Evolutionary conservation across 164 flowering plant species (phyloP), one percentile per base, ranked within the genome.

Genomic region (Santalum album): DNA sequence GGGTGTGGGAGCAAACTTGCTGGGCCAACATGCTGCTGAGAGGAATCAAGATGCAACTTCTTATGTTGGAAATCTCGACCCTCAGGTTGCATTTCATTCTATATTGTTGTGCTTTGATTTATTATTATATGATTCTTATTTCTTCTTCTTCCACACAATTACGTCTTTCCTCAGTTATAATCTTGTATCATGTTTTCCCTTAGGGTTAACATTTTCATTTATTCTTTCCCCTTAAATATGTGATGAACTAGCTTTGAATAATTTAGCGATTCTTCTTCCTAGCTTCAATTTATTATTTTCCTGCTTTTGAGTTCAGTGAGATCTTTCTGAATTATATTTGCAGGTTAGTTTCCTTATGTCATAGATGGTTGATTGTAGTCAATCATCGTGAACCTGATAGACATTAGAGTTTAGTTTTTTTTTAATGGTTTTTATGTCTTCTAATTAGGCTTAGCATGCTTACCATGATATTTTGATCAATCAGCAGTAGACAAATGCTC

Each of bases 21-120:
- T 92, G 1, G 98, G 99, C 48, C 97, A 94, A 66, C 99, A 94
- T 69, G 74, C 97, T 0, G 95, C 97, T 53, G 99, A 90, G 80
- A 71, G 99, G 57, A 90, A 94, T 65, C 99, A 94, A 70, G 97
- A 94, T 48, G 99, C 99, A 62, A 94, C 99, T 43, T 92, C 91
- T 42, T 94, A 94, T 55, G 97, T 90, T 59, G 97, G 99, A 44
- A 94, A 94, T 66, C 96, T 94, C 55, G 99, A 94, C 25, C 86
- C 96, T 52, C 91, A 87, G 87, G 99, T 92, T 46, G 23, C 25
- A 3, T 46, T 48, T n/a, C n/a, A n/a, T n/a, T n/a, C n/a, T 21
- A 19, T 19, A 20, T 34, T 47, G 52, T 4, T 43, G 21, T 29
- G 6, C 34, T 9, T 29, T 29, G 9, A 29, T 9, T 29, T 29